Conservation (phyloP, 1,284 basidiomycete species). For the Rhodotorula sp. region DNA sequence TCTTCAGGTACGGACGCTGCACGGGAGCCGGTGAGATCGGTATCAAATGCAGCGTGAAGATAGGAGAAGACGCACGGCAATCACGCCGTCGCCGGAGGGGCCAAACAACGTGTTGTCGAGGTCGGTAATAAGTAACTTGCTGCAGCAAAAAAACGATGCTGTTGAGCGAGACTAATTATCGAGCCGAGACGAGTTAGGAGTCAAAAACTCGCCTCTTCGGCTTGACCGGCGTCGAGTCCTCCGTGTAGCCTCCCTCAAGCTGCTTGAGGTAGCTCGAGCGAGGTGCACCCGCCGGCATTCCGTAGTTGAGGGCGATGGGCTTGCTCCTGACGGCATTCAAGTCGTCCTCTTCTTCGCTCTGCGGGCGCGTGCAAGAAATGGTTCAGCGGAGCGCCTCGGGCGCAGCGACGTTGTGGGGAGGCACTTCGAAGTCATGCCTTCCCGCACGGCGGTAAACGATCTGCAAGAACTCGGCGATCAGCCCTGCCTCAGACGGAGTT, state of each 20-base stretch:
- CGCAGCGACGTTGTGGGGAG: too few relatives aligned
- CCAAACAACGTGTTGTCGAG: constrained; percentile 40
- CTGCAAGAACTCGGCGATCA: too few relatives aligned
- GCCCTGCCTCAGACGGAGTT: too few relatives aligned
- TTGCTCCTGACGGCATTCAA: too few relatives aligned
- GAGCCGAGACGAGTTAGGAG: neutral
- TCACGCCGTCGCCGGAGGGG: constrained; percentile 14
- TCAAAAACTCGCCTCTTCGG: constrained; percentile 2
- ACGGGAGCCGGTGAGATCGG: neutral
- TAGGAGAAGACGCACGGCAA: constrained; percentile 18
- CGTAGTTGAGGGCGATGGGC: too few relatives aligned
- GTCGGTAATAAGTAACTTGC: constrained; percentile 12
- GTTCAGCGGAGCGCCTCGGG: too few relatives aligned
- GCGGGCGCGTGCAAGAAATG: too few relatives aligned
- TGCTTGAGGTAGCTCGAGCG: neutral
- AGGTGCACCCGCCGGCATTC: too few relatives aligned
- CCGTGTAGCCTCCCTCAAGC: neutral
- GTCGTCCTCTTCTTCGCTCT: too few relatives aligned
- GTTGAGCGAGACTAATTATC: neutral
- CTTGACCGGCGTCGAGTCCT: neutral
- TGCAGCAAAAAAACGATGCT: neutral
- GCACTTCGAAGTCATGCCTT: too few relatives aligned
- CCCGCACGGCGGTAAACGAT: too few relatives aligned
- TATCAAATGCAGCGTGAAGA: too few relatives aligned
- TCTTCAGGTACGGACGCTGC: constrained; percentile 30